Conservation (phyloP, 768 basidiomycete species). For the Tulasnella calospora region DNA sequence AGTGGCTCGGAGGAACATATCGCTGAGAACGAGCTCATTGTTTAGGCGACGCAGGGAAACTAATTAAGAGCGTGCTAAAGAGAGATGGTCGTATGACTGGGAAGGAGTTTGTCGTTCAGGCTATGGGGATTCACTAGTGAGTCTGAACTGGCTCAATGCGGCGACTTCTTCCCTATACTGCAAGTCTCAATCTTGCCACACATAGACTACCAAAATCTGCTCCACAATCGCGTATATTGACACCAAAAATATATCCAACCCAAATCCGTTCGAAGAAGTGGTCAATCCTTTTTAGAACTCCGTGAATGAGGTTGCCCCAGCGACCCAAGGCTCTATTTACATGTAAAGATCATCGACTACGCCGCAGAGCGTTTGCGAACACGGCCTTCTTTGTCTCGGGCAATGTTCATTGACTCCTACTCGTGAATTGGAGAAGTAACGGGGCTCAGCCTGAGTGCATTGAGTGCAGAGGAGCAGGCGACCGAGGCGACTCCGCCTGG, state of each 20-base stretch:
- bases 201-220: neutral
- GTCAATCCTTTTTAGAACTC: conserved; percentile 40
- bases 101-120: too few species aligned
- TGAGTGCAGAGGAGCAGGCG: conserved; percentile 75
- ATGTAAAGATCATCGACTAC: conserved; percentile 52
- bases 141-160: neutral
- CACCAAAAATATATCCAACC: neutral
- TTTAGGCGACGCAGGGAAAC: too few species aligned
- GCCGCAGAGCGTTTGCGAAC: conserved; percentile 29
- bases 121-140: too few species aligned
- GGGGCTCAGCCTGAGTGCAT: conserved; percentile 62
- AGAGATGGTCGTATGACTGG: too few species aligned
- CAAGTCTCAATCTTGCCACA: neutral
- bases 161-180: neutral
- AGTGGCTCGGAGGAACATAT: too few species aligned
- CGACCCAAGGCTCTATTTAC: conserved; percentile 43
- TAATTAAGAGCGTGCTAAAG: too few species aligned
- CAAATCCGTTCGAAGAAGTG: conserved; percentile 38
- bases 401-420: conserved; percentile 73
- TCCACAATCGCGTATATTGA: neutral
- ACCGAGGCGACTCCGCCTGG: conserved; percentile 59
- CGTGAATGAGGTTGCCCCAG: conserved; percentile 31
- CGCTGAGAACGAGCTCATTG: neutral
- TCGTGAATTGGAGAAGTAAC: conserved; percentile 83
- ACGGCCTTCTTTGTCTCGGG: conserved; percentile 35